These are phyloP conservation scores for Noccaea caerulescens DNA, from an alignment of 345 rosid species.

Conservation along the genomic window DNA sequence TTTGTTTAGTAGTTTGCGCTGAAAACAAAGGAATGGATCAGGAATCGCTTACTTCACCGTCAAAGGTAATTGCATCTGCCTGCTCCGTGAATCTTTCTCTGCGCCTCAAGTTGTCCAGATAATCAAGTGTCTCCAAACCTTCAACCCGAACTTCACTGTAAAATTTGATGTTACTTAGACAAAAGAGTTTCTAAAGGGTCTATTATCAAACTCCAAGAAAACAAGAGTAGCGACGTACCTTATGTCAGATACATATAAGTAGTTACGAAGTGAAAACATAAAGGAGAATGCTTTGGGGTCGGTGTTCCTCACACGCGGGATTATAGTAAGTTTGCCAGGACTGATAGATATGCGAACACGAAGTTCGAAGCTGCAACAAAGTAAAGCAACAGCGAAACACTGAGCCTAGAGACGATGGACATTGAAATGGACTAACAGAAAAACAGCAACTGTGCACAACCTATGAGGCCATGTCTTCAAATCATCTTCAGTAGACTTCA, in stretches of 20 bases:
- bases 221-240: conserved; percentile 51
- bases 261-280: conserved; percentile 68
- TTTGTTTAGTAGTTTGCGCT: neutral
- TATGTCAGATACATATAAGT: conserved; percentile 87
- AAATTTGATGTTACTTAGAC: conserved; percentile 29
- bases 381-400: conserved; percentile 1
- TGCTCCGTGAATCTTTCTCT: conserved; percentile 89
- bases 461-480: conserved; percentile 78
- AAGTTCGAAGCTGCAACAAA: conserved; percentile 76
- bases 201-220: neutral
- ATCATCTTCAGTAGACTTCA: conserved; percentile 81
- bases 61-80: conserved; percentile 95
- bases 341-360: conserved; percentile 78
- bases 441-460: conserved; percentile 47
- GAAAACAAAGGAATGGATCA: conserved; percentile 39
- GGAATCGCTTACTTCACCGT: conserved; percentile 66
- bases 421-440: neutral
- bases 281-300: conserved; percentile 77
- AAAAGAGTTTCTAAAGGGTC: neutral
- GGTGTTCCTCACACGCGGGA: conserved; percentile 90
- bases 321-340: conserved; percentile 77
- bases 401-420: conserved; percentile 17
- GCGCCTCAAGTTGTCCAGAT: conserved; percentile 69
- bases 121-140: conserved; percentile 97
- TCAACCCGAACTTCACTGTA: conserved; percentile 97